phyloP scores from a whole-genome alignment of 129 eudicot genomes.

The Mikania micrantha region DNA sequence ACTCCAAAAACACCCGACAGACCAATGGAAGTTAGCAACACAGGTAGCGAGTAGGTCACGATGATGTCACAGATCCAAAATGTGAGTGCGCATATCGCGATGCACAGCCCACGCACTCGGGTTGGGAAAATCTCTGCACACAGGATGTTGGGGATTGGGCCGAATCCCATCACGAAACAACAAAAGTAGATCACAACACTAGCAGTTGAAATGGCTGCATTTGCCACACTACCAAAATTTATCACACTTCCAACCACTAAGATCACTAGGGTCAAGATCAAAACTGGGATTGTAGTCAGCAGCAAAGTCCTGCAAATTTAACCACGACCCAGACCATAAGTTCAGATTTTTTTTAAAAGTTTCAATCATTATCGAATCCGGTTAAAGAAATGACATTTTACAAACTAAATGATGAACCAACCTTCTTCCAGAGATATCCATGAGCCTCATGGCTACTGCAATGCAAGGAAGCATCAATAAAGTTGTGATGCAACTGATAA shows the following conservation, averaged over 20 bases:
- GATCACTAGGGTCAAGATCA: constrained; percentile 42
- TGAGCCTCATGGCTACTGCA: constrained; percentile 92
- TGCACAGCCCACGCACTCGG: constrained; percentile 83
- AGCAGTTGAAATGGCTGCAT: constrained; percentile 65
- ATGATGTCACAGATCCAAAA: constrained; percentile 85
- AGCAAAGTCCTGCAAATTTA: constrained; percentile 51
- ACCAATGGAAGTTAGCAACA: constrained; percentile 71
- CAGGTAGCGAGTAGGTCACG: constrained; percentile 79
- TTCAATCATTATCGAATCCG: background rate
- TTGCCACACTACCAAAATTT: constrained; percentile 40
- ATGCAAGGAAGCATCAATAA: constrained; percentile 90
- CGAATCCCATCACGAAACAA: constrained; percentile 83
- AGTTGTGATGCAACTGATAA: constrained; percentile 73
- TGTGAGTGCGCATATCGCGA: constrained; percentile 78
- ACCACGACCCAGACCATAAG: background rate
- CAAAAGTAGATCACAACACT: constrained; percentile 78
- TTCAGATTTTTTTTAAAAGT: background rate
- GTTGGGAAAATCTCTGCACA: constrained; percentile 97
- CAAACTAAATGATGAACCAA: background rate
- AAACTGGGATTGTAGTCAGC: constrained; percentile 68
- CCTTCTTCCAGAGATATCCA: constrained; percentile 86
- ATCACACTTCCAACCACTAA: constrained; percentile 59
- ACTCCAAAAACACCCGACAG: constrained; percentile 82
- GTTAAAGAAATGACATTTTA: background rate
- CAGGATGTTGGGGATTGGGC: constrained; percentile 88